phyloP scores from a whole-genome alignment of 768 basidiomycete genomes.

The Clathrus columnatus region DNA sequence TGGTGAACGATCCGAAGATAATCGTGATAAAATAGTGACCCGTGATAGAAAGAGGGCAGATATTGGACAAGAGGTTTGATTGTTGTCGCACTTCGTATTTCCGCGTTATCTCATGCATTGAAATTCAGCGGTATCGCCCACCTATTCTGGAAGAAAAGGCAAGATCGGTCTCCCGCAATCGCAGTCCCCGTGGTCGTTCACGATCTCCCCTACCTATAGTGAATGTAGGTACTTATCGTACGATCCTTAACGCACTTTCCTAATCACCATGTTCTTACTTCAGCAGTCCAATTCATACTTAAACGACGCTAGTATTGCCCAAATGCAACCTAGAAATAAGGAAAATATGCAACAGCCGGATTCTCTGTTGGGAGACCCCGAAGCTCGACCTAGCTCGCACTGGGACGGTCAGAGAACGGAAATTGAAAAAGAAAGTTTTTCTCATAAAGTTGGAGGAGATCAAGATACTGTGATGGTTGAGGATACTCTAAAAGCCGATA shows the following conservation, averaged over 20 bases:
- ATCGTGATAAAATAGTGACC: background rate
- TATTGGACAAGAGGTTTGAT: background rate
- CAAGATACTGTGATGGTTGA: background rate
- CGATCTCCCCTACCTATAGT: background rate
- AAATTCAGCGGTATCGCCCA: background rate
- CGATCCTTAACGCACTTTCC: background rate
- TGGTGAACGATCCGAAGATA: background rate
- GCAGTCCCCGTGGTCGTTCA: background rate
- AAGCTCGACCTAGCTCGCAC: background rate
- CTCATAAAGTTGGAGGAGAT: background rate
- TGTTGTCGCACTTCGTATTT: no score
- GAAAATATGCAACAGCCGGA: background rate
- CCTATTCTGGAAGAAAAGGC: background rate
- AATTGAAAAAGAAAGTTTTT: no score
- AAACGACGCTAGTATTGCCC: no score
- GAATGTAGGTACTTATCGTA: background rate
- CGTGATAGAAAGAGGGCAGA: background rate
- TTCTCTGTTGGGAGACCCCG: background rate
- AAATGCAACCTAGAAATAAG: background rate
- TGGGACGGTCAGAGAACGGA: background rate
- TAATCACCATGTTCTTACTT: background rate
- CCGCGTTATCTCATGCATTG: background rate
- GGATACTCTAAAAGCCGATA: background rate
- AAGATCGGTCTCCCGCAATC: background rate
- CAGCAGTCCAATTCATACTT: no score